Conservation (phyloP, 805 yeast genomes). For the Cyberlindnera nakhonratchasimensis region DNA sequence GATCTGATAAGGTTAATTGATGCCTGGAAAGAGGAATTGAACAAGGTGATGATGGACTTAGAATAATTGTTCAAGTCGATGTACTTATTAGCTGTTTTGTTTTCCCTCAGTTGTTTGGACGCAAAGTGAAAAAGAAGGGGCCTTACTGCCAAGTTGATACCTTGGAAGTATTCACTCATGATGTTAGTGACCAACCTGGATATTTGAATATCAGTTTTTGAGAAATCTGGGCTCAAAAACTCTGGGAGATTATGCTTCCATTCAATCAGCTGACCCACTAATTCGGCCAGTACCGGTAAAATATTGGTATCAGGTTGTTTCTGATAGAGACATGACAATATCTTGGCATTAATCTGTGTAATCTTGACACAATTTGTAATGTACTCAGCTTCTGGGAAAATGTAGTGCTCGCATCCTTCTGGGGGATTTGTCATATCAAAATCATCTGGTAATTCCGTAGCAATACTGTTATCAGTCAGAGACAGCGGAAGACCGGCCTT, state of each 20-base stretch:
- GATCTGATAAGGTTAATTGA: constrained; percentile 72
- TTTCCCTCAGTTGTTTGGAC: constrained; percentile 55
- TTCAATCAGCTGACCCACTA: constrained; percentile 59
- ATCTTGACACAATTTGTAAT: constrained; percentile 74
- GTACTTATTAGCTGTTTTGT: constrained; percentile 44
- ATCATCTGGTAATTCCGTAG: constrained; percentile 72
- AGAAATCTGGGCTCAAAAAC: constrained; percentile 62
- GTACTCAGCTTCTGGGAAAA: constrained; percentile 76
- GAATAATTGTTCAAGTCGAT: constrained; percentile 68
- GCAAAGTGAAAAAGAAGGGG: constrained; percentile 77
- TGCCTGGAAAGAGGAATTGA: constrained; percentile 78
- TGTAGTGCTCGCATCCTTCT: constrained; percentile 56
- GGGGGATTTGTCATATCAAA: constrained; percentile 65
- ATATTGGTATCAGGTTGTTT: constrained; percentile 75
- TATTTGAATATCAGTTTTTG: constrained; percentile 46
- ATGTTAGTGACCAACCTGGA: constrained; percentile 67
- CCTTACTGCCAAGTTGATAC: constrained; percentile 73
- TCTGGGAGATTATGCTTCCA: constrained; percentile 69
- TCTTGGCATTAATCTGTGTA: constrained; percentile 74
- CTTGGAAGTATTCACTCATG: constrained; percentile 82
- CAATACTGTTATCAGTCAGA: constrained; percentile 77
- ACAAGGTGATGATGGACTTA: constrained; percentile 57
- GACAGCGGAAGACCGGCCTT: constrained; percentile 79
- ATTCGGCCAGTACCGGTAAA: constrained; percentile 65
- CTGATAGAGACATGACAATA: constrained; percentile 65